Evolutionary conservation across 169 alveolate species (phyloP).

Genomic region (Plasmodium reichenowi): DNA sequence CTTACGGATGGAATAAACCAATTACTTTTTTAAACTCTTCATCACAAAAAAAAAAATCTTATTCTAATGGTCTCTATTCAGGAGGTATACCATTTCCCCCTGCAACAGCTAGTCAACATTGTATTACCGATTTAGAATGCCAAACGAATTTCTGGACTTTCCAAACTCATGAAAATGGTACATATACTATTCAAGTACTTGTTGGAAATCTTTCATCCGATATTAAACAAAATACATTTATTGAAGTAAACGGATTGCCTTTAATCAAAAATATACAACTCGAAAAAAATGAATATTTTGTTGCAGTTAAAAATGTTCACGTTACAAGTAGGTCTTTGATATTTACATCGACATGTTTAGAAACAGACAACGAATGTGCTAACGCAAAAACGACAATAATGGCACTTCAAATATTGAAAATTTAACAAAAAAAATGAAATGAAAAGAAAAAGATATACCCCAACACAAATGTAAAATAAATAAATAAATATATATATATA

Average conservation of each 20-base stretch:
- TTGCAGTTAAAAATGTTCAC: slow-evolving; percentile 39
- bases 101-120: slow-evolving; percentile 72
- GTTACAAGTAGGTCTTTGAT: slow-evolving; percentile 24
- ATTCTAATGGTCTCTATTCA: slow-evolving; percentile 31
- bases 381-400: slow-evolving; percentile 25
- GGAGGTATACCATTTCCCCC: slow-evolving; percentile 72
- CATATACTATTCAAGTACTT: slow-evolving; percentile 48
- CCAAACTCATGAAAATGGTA: slow-evolving; percentile 51
- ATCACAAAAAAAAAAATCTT: background rate
- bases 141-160: slow-evolving; percentile 63
- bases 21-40: background rate
- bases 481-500: too few relatives aligned
- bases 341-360: slow-evolving; percentile 69
- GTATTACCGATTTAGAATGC: slow-evolving; percentile 39
- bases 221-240: slow-evolving; percentile 23
- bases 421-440: background rate
- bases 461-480: too few relatives aligned
- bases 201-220: slow-evolving; percentile 40
- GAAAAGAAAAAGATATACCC: background rate
- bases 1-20: slow-evolving; percentile 59
- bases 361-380: slow-evolving; percentile 8
- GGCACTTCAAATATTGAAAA: slow-evolving; percentile 51
- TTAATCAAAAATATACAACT: slow-evolving; percentile 34
- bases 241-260: slow-evolving; percentile 70
- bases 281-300: slow-evolving; percentile 26